A percentile compares a stretch with the other conserved stretches of the same genome.
Conservation (phyloP, 2,329 filamentous ascomycete species). For the Aureobasidium musti region DNA sequence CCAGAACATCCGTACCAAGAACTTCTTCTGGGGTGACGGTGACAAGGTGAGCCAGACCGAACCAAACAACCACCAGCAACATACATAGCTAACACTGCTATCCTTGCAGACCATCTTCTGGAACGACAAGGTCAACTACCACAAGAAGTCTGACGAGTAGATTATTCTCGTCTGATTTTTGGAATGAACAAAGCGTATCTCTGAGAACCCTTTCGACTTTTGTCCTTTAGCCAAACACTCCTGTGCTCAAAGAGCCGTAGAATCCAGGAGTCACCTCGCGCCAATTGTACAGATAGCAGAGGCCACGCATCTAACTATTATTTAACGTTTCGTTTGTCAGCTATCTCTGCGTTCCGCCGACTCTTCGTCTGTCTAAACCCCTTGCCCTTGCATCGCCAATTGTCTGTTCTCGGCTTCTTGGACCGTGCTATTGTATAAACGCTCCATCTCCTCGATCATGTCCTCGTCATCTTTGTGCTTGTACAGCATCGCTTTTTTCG, state of each 20-base stretch:
- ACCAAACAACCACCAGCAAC: background rate
- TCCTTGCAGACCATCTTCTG: slow-evolving; percentile 61
- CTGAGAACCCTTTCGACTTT: background rate
- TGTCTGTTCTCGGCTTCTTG: slow-evolving; percentile 29
- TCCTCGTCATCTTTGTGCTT: slow-evolving; percentile 30
- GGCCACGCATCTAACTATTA: slow-evolving; percentile 26
- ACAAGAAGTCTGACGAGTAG: slow-evolving; percentile 70
- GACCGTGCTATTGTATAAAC: slow-evolving; percentile 28
- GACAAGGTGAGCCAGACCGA: slow-evolving; percentile 70
- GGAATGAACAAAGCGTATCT: slow-evolving; percentile 22
- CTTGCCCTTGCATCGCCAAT: slow-evolving; percentile 20
- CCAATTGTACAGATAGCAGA: slow-evolving; percentile 28
- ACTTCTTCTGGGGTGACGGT: slow-evolving; percentile 91
- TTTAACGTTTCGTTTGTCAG: slow-evolving; percentile 25
- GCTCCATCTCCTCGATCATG: slow-evolving; percentile 32
- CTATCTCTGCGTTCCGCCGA: background rate
- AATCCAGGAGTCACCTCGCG: slow-evolving; percentile 26
- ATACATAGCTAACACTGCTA: background rate
- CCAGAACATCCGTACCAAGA: slow-evolving; percentile 97
- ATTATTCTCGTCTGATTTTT: slow-evolving; percentile 17
- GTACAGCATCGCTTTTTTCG: slow-evolving; percentile 65
- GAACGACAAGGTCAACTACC: slow-evolving; percentile 95
- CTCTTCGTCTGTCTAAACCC: background rate
- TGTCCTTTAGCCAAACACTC: slow-evolving; percentile 22
- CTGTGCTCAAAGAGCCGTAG: slow-evolving; percentile 21